Percentiles rank a stretch among this genome's conserved stretches.
Evolutionary conservation across 768 basidiomycete genomes (phyloP).

Genomic region (Pleurotus cornucopiae): DNA sequence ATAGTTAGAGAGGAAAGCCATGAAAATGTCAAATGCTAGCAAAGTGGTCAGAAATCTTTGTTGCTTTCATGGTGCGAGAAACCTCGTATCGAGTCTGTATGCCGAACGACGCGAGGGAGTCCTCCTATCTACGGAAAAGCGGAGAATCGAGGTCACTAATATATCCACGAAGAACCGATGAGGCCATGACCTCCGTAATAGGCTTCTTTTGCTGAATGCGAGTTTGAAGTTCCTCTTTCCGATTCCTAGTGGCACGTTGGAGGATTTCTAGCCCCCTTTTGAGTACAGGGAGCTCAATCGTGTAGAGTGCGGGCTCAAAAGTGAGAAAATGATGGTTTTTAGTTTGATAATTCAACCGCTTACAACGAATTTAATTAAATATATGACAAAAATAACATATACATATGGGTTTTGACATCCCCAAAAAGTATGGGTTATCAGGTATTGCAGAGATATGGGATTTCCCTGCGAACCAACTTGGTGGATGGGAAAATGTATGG

Average conservation of each 20-base stretch:
- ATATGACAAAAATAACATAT: too few species aligned
- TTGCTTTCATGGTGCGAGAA: neutral
- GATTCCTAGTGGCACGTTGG: neutral
- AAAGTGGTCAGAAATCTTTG: neutral
- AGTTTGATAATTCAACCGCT: too few species aligned
- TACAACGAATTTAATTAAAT: too few species aligned
- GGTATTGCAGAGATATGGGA: too few species aligned
- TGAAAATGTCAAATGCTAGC: neutral
- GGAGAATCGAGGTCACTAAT: neutral
- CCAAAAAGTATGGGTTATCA: too few species aligned
- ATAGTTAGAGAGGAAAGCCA: neutral
- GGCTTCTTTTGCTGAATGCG: neutral
- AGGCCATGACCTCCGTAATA: neutral
- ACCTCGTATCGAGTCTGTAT: neutral
- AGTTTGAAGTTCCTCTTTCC: neutral
- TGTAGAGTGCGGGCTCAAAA: too few species aligned
- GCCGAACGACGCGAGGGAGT: neutral
- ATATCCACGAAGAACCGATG: neutral
- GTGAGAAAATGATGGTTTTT: too few species aligned
- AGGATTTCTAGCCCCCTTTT: conserved; percentile 5
- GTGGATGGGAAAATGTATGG: too few species aligned
- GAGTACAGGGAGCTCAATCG: neutral
- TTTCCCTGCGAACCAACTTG: too few species aligned
- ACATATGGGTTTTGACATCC: too few species aligned
- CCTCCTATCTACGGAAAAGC: neutral